These are phyloP conservation scores for Trypanosoma brucei DNA, from an alignment of 208 protist species.

Conservation along the genomic window DNA sequence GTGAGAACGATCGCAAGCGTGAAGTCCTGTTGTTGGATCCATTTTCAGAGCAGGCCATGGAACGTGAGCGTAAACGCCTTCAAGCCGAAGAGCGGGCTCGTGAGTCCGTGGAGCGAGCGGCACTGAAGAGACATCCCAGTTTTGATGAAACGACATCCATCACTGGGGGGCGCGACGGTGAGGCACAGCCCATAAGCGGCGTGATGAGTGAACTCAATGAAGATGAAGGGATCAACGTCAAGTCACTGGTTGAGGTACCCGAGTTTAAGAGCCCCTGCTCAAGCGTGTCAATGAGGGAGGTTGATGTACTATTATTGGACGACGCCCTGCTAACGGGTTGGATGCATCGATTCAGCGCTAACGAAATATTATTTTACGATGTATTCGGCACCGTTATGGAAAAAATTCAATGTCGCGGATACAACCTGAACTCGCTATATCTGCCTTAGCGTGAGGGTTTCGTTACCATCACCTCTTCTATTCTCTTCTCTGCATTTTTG, in stretches of 20 bases:
- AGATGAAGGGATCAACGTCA: constrained; percentile 3
- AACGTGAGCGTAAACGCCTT: constrained; percentile 38
- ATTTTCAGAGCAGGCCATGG: constrained; percentile 63
- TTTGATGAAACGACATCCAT: constrained; percentile 4
- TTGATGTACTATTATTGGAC: constrained; percentile 83
- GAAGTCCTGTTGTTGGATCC: constrained; percentile 71
- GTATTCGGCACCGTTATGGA: constrained; percentile 53
- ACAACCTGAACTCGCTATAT: constrained; percentile 73
- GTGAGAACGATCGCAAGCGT: constrained; percentile 56
- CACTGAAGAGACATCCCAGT: constrained; percentile 17
- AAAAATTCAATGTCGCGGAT: constrained; percentile 58
- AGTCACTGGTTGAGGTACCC: constrained; percentile 23
- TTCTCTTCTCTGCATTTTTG: no score
- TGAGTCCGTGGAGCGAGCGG: constrained; percentile 27
- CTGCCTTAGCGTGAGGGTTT: constrained; percentile 8
- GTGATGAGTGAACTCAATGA: constrained; percentile 10
- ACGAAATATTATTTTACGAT: constrained; percentile 71
- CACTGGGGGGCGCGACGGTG: constrained; percentile 39
- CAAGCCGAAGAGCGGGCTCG: constrained; percentile 36
- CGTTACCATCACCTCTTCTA: no score
- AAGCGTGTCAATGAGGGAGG: constrained; percentile 70
- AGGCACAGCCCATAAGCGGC: constrained; percentile 66
- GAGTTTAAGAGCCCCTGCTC: constrained; percentile 52
- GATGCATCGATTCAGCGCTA: constrained; percentile 59
- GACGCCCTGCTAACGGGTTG: constrained; percentile 71